phyloP scores from a whole-genome alignment of 108 stramenopile species.

The Fragilaria crotonensis region DNA sequence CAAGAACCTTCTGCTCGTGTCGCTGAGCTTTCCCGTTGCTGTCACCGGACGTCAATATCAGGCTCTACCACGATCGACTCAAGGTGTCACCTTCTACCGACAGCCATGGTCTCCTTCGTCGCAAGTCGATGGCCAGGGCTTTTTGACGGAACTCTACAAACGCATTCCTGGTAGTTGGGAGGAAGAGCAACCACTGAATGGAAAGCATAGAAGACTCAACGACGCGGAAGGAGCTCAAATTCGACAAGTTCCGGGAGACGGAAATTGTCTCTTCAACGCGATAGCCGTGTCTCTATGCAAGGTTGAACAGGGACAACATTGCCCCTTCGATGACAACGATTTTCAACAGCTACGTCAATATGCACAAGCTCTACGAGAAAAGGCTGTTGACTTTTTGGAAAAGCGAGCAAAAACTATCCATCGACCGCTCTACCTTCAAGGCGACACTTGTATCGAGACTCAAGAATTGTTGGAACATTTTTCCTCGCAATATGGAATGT shows the following conservation, averaged over 20 bases:
- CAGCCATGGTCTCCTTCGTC: constrained; percentile 80
- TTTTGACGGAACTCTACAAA: constrained; percentile 37
- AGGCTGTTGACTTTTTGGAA: constrained; percentile 47
- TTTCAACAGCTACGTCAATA: constrained; percentile 4
- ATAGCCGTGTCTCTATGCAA: constrained; percentile 25
- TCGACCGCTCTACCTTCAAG: constrained; percentile 71
- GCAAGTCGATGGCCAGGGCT: constrained; percentile 65
- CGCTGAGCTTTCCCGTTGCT: neutral
- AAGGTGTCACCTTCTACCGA: neutral
- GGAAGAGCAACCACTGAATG: constrained; percentile 26
- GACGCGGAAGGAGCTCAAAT: constrained; percentile 28
- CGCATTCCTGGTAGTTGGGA: constrained; percentile 78
- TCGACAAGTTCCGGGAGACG: constrained; percentile 90
- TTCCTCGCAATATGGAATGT: constrained; percentile 75
- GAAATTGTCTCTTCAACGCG: constrained; percentile 84
- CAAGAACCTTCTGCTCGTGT: too few species aligned
- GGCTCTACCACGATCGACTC: neutral
- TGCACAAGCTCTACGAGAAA: constrained; percentile 23
- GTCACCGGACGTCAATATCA: neutral
- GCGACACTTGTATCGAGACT: constrained; percentile 57
- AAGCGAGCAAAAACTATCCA: constrained; percentile 2
- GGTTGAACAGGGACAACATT: neutral
- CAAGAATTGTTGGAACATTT: constrained; percentile 68
- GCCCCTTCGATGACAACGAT: neutral
- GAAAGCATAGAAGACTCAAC: constrained; percentile 9